Conservation (phyloP, 257 asterid genomes). For the Primulina eburnea region DNA sequence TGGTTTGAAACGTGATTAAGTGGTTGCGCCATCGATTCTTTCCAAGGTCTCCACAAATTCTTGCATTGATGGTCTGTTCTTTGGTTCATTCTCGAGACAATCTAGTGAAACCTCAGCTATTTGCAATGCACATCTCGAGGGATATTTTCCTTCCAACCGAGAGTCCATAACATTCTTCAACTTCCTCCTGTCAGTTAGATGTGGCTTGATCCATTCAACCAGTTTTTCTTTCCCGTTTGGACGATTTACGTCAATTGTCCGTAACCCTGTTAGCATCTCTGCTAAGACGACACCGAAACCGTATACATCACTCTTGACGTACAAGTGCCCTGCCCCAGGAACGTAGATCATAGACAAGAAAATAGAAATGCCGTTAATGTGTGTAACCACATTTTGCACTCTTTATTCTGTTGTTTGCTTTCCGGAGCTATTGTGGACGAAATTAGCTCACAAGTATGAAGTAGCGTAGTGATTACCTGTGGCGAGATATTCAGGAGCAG, state of each 20-base stretch:
- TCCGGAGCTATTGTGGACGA: neutral
- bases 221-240: slow-evolving; percentile 39
- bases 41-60: no score
- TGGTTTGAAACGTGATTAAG: no score
- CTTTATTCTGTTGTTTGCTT: neutral
- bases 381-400: no score
- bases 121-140: slow-evolving; percentile 37
- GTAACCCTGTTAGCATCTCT: slow-evolving; percentile 54
- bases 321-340: slow-evolving; percentile 64
- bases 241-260: slow-evolving; percentile 41
- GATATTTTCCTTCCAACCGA: slow-evolving; percentile 42
- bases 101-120: slow-evolving; percentile 43
- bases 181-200: slow-evolving; percentile 44
- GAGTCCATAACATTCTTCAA: slow-evolving; percentile 47
- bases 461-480: no score
- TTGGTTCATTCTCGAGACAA: slow-evolving; percentile 48
- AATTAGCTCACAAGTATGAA: no score
- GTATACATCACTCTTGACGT: slow-evolving; percentile 58
- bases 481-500: slow-evolving; percentile 55
- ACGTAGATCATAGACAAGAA: neutral
- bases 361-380: neutral
- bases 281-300: slow-evolving; percentile 53
- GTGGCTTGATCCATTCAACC: slow-evolving; percentile 54
- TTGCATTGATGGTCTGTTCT: no score
- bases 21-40: no score